Percentiles rank a stretch among this genome's conserved stretches.
These are phyloP conservation scores for Salvia rosmarinus DNA, from an alignment of 257 asterid species.

Conservation along the genomic window DNA sequence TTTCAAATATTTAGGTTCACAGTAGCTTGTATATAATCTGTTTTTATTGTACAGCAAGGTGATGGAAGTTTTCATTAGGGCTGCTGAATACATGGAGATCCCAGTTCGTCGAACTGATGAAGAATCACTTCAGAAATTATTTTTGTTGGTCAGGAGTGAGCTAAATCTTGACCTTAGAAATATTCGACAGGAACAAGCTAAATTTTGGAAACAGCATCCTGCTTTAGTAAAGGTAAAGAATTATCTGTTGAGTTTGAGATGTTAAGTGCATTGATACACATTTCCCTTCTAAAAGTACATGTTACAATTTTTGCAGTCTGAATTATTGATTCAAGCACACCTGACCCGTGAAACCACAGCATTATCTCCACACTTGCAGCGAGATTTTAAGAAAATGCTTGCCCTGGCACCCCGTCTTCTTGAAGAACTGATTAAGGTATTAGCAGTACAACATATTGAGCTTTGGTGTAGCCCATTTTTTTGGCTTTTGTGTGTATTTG, in stretches of 20 bases:
- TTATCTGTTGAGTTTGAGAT: conserved; percentile 34
- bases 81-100: conserved; percentile 97
- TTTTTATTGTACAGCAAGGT: conserved; percentile 80
- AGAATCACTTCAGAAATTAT: conserved; percentile 94
- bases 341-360: conserved; percentile 88
- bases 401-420: conserved; percentile 97
- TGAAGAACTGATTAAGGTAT: conserved; percentile 97
- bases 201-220: conserved; percentile 98
- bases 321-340: conserved; percentile 94
- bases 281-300: conserved; percentile 30
- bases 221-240: conserved; percentile 86
- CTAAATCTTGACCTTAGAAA: conserved; percentile 93
- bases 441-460: conserved; percentile 24
- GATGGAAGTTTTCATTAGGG: conserved; percentile 88
- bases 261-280: conserved; percentile 26
- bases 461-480: not conserved
- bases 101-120: conserved; percentile 97
- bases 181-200: conserved; percentile 91
- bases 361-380: conserved; percentile 76
- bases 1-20: not conserved
- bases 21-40: conserved; percentile 28
- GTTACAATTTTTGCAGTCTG: conserved; percentile 61
- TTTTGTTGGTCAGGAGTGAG: conserved; percentile 93
- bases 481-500: not conserved
- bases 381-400: conserved; percentile 81